phyloP scores from a whole-genome alignment of 306 rosid species.

The Trifolium pratense region DNA sequence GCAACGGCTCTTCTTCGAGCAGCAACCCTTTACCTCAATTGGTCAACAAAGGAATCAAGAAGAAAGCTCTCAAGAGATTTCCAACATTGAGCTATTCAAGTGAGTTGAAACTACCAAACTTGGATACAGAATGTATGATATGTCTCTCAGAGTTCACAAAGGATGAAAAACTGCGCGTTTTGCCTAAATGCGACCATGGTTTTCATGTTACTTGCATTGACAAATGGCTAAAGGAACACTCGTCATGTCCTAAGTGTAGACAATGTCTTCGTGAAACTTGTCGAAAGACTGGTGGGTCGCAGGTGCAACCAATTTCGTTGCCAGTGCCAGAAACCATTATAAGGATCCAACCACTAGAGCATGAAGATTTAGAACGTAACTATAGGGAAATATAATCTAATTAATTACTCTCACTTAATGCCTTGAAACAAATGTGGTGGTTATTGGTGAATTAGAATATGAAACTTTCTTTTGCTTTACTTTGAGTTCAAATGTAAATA shows the following conservation, averaged over 20 bases:
- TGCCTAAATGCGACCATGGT: slow-evolving; percentile 90
- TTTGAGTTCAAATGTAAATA: no score
- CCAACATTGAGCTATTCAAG: slow-evolving; percentile 55
- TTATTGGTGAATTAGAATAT: not conserved
- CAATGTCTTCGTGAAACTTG: slow-evolving; percentile 75
- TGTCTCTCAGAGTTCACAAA: slow-evolving; percentile 70
- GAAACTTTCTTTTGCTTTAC: no score
- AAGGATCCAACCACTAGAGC: slow-evolving; percentile 60
- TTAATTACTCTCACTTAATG: not conserved
- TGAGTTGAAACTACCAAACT: slow-evolving; percentile 53
- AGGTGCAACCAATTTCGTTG: slow-evolving; percentile 27
- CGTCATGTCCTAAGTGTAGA: slow-evolving; percentile 92
- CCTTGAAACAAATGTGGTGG: not conserved
- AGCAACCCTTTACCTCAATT: slow-evolving; percentile 9
- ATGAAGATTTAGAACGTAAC: slow-evolving; percentile 57
- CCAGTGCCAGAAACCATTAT: slow-evolving; percentile 51
- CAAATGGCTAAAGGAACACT: slow-evolving; percentile 80
- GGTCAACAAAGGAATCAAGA: slow-evolving; percentile 66
- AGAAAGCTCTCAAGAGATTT: slow-evolving; percentile 74
- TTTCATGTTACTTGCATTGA: slow-evolving; percentile 83
- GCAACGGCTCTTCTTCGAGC: slow-evolving; percentile 33
- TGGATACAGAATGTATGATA: slow-evolving; percentile 74
- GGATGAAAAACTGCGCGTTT: slow-evolving; percentile 65
- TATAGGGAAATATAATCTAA: not conserved
- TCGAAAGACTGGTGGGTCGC: slow-evolving; percentile 64